Evolutionary conservation across 495 filamentous ascomycete genomes (phyloP), one percentile per base, ranked within the genome.

Genomic region (Lasiosphaeriaceae sp.): DNA sequence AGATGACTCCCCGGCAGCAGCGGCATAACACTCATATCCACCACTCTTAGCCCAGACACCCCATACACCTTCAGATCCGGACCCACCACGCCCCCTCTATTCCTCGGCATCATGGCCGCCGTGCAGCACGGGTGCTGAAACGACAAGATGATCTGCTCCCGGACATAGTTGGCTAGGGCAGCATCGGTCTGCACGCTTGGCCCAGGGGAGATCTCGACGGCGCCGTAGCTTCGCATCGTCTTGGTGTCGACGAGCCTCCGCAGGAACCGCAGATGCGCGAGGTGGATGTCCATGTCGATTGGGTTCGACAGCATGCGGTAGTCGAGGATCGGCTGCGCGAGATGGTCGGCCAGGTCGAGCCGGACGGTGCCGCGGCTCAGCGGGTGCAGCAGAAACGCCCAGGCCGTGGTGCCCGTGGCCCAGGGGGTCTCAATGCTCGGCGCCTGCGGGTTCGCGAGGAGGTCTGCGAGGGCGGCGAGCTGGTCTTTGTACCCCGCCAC

Each of bases 11-110:
- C 65, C 8, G 54, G 45, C 54, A 85, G 50, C 8, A 86, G 59
- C 6, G 85, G 85, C 20, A 85, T 69, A 47, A 85, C 76, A 58
- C 83, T 86, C 69, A 83, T 80, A 71, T 89, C 86, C 2, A 77
- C 82, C 12, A 77, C 72, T 17, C 75, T 61, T 22, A 78, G 35
- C n/a, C 59, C 54, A 43, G 55, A 55, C 11, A 69, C 61, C 5
- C 71, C 73, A 48, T 76, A 74, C 1, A 78, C 75, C 53, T 61
- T 67, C 12, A 77, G 55, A 21, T 61, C 62, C 46, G 65, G 39
- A 22, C 70, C 69, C 14, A 78, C 75, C 1, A 78, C 73, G 5
- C 83, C 83, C 14, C 81, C 81, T 1, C 74, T 62, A 35, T 71
- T 68, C 39, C 67, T 68, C 0, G 82, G 81, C 66, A 84, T 63